Conservation (phyloP, 306 rosid genomes). For the Vachellia collinsii region DNA sequence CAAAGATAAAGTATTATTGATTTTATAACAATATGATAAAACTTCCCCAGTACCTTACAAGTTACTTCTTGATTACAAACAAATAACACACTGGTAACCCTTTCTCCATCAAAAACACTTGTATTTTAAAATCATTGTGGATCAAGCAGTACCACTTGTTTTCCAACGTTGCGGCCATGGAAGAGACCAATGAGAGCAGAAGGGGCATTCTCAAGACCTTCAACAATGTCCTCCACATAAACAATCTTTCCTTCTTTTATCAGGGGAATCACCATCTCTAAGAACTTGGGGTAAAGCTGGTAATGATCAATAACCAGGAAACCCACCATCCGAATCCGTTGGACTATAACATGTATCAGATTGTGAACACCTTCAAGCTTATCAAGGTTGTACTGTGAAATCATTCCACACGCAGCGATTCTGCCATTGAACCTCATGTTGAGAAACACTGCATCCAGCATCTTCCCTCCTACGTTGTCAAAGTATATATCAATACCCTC, state of each 20-base stretch:
- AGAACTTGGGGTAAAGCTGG: constrained; percentile 43
- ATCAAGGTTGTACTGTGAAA: constrained; percentile 50
- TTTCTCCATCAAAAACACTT: too few relatives aligned
- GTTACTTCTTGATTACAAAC: too few relatives aligned
- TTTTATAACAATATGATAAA: too few relatives aligned
- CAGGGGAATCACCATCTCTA: constrained; percentile 41
- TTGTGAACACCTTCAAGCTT: constrained; percentile 44
- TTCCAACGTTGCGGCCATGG: constrained; percentile 51
- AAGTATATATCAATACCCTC: constrained; percentile 64
- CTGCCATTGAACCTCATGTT: constrained; percentile 57
- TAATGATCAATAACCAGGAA: constrained; percentile 50
- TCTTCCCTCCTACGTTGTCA: constrained; percentile 62
- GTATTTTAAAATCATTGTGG: neutral
- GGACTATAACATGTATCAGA: constrained; percentile 39
- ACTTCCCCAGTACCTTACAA: too few relatives aligned
- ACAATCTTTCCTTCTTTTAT: constrained; percentile 54
- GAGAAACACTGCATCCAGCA: constrained; percentile 62
- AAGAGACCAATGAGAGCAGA: constrained; percentile 56
- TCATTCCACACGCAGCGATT: constrained; percentile 55
- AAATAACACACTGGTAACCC: too few relatives aligned
- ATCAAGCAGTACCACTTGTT: constrained; percentile 50
- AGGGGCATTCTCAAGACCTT: constrained; percentile 59
- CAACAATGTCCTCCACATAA: constrained; percentile 6
- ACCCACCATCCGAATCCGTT: constrained; percentile 51
- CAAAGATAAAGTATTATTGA: too few relatives aligned